phyloP scores from a whole-genome alignment of 805 yeast genomes.

The Teunomyces gatunensis region DNA sequence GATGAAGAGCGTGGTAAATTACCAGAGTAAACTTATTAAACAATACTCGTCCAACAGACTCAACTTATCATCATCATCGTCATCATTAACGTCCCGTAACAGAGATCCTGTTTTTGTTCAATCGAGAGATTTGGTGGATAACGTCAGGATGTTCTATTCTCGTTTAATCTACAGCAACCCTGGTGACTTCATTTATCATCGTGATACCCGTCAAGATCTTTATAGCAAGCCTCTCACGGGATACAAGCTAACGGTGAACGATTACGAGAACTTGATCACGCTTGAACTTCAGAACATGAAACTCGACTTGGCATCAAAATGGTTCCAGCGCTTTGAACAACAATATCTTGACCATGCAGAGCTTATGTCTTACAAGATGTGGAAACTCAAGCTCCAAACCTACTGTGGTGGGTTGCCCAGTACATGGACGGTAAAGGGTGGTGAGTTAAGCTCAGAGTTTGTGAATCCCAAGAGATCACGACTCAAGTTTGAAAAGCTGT shows the following conservation, averaged over 20 bases:
- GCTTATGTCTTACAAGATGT: conserved; percentile 30
- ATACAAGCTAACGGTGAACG: conserved; percentile 19
- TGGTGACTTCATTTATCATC: conserved; percentile 18
- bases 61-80: background rate
- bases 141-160: conserved; percentile 24
- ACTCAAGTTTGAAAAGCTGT: conserved; percentile 16
- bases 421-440: conserved; percentile 27
- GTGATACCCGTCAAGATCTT: conserved; percentile 13
- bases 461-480: conserved; percentile 19
- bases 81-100: background rate
- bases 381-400: conserved; percentile 34
- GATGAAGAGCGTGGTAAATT: conserved; percentile 15
- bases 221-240: conserved; percentile 14
- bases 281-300: conserved; percentile 36
- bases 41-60: background rate
- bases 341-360: conserved; percentile 15
- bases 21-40: conserved; percentile 12
- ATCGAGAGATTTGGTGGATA: conserved; percentile 13
- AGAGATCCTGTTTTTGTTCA: conserved; percentile 8
- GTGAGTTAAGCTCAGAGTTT: conserved; percentile 13
- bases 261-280: conserved; percentile 38
- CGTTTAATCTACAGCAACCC: conserved; percentile 19
- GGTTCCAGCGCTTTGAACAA: conserved; percentile 35
- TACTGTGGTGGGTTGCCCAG: conserved; percentile 31
- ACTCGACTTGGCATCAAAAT: conserved; percentile 37